Conservation (phyloP, 371 early-diverging fungal genomes). For the Zychaea mexicana region DNA sequence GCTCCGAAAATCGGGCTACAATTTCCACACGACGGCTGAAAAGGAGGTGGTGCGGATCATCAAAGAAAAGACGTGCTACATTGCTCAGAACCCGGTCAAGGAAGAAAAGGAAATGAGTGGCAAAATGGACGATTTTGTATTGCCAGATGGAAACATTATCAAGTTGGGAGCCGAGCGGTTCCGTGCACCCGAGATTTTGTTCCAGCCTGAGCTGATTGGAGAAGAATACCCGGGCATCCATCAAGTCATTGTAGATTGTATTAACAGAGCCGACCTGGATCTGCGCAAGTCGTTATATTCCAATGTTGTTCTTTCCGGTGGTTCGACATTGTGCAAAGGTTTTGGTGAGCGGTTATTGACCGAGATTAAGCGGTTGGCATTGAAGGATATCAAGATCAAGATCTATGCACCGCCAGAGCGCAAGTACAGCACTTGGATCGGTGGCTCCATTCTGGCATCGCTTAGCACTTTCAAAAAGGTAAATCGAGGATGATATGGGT, state of each 20-base stretch:
- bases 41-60: conserved; percentile 91
- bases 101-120: conserved; percentile 85
- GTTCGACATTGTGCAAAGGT: conserved; percentile 78
- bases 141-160: conserved; percentile 93
- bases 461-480: conserved; percentile 72
- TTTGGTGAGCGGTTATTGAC: conserved; percentile 90
- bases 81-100: conserved; percentile 85
- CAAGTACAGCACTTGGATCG: conserved; percentile 98
- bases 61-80: conserved; percentile 95
- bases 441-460: conserved; percentile 93
- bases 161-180: conserved; percentile 87
- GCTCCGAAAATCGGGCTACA: conserved; percentile 85
- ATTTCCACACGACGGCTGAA: conserved; percentile 91
- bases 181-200: conserved; percentile 85
- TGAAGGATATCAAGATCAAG: conserved; percentile 92
- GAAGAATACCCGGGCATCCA: conserved; percentile 89
- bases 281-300: conserved; percentile 84
- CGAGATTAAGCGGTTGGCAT: conserved; percentile 84
- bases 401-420: conserved; percentile 97
- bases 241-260: conserved; percentile 87
- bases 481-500: too few species aligned
- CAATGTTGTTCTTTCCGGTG: conserved; percentile 93
- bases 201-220: conserved; percentile 90
- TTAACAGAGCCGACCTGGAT: conserved; percentile 90
- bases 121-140: conserved; percentile 76